phyloP scores from a whole-genome alignment of 2,329 filamentous ascomycete genomes.

The Xylaria multiplex region DNA sequence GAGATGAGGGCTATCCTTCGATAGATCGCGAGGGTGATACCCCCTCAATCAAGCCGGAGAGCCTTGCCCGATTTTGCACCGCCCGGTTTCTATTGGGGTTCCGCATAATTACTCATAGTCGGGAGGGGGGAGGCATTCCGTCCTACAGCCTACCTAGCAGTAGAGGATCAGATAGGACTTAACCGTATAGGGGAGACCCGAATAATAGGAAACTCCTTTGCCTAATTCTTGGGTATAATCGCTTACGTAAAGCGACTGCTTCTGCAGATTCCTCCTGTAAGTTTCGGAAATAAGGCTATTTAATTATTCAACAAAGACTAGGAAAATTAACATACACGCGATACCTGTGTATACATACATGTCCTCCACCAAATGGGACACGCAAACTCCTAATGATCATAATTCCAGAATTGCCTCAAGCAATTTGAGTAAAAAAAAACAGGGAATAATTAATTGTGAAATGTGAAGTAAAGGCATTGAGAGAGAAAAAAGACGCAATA shows the following conservation, averaged over 20 bases:
- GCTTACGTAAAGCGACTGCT: not conserved
- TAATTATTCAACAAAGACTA: not conserved
- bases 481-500: not conserved
- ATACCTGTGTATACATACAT: constrained; percentile 20
- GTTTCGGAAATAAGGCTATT: constrained; percentile 2
- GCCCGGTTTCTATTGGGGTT: too few relatives aligned
- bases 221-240: too few relatives aligned
- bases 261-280: not conserved
- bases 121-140: too few relatives aligned
- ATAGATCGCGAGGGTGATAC: too few relatives aligned
- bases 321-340: constrained; percentile 2
- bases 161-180: too few relatives aligned
- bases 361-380: not conserved
- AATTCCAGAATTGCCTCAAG: not conserved
- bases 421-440: not conserved
- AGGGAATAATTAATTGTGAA: not conserved
- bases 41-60: too few relatives aligned
- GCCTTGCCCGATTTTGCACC: too few relatives aligned
- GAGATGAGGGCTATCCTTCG: too few relatives aligned
- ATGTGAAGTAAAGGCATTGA: not conserved
- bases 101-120: too few relatives aligned
- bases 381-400: not conserved
- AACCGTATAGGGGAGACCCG: too few relatives aligned
- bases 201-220: too few relatives aligned
- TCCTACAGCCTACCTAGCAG: too few relatives aligned